Conservation (phyloP, 257 asterid species). For the Echium plantagineum region DNA sequence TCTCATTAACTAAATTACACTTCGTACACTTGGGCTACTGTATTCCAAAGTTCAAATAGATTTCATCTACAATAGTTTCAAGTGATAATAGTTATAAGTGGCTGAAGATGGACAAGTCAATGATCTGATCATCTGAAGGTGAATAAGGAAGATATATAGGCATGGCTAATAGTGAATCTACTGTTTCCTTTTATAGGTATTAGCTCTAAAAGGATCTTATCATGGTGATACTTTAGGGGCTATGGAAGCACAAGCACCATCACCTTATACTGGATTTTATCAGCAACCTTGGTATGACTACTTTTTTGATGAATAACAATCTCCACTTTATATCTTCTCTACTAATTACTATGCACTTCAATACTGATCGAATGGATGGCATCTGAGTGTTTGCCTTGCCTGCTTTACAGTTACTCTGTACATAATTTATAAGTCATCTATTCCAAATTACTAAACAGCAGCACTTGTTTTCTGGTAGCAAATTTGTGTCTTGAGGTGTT, state of each 20-base stretch:
- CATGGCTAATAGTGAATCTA: conserved; percentile 9
- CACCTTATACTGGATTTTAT: conserved; percentile 85
- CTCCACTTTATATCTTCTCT: background rate
- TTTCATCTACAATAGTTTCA: background rate
- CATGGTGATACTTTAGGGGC: conserved; percentile 99
- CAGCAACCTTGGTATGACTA: conserved; percentile 91
- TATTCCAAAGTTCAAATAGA: too few species aligned
- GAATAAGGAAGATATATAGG: background rate
- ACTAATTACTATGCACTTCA: background rate
- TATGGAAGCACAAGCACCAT: conserved; percentile 99
- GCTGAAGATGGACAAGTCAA: background rate
- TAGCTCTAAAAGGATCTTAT: conserved; percentile 91
- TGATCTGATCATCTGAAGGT: background rate
- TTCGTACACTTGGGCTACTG: background rate
- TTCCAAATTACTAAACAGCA: too few species aligned
- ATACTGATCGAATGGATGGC: background rate
- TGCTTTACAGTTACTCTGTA: too few species aligned
- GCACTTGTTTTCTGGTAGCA: too few species aligned
- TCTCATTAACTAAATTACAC: background rate
- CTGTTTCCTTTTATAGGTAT: conserved; percentile 41
- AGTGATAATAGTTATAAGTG: background rate
- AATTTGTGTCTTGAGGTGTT: too few species aligned
- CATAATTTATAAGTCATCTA: too few species aligned
- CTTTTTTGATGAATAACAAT: conserved; percentile 6
- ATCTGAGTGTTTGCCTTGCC: too few species aligned